These are phyloP conservation scores for Fremontodendron californicum DNA, from an alignment of 345 rosid species.

Conservation along the genomic window DNA sequence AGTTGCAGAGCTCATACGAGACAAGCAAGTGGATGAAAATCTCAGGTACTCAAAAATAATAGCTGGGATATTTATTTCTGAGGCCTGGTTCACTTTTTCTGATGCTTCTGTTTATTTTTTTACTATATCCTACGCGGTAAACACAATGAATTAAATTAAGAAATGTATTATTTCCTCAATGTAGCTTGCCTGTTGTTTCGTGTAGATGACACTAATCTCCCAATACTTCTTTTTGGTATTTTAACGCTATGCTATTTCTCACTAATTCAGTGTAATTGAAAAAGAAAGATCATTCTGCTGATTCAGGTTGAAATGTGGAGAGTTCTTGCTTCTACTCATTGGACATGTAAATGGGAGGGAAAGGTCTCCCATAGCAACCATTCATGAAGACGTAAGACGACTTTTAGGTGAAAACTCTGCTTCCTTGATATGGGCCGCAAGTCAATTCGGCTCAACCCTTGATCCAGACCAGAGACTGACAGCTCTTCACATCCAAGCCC, in stretches of 20 bases:
- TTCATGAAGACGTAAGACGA: conserved; percentile 80
- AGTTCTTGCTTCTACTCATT: conserved; percentile 82
- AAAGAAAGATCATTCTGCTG: background rate
- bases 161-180: background rate
- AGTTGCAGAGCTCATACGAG: conserved; percentile 76
- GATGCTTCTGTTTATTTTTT: background rate
- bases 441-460: conserved; percentile 84
- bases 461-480: conserved; percentile 83
- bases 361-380: conserved; percentile 68
- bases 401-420: conserved; percentile 94
- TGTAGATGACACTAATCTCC: background rate
- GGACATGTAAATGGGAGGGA: conserved; percentile 89
- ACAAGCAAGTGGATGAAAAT: conserved; percentile 89
- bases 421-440: conserved; percentile 96
- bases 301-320: conserved; percentile 89
- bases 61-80: background rate
- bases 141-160: background rate
- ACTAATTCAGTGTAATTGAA: background rate
- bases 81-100: background rate
- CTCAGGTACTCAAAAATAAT: conserved; percentile 52
- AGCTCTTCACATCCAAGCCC: conserved; percentile 85
- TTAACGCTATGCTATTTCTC: background rate
- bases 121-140: background rate
- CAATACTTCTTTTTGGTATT: background rate
- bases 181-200: background rate